Base-by-base conservation (phyloP, 306 rosid species). In the Myrica gale region DNA sequence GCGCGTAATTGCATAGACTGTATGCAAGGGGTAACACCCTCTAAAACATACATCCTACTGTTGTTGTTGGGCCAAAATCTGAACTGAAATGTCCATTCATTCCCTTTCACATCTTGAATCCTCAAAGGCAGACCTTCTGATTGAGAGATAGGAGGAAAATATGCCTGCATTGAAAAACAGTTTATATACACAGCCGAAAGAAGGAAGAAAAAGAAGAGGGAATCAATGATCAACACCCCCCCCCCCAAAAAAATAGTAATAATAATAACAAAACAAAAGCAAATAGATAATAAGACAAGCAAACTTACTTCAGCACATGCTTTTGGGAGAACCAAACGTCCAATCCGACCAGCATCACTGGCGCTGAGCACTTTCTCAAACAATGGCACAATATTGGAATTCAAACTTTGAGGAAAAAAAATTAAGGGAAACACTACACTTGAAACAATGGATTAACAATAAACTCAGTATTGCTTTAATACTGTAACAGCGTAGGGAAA, bases 21-120 rank as follows among this genome's bases (percentile, higher is more conserved):
- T 83, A 95, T 95, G 89, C 99, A 95, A 84, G 99, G 97, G n/a
- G 97, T 92, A 55, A 95, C 99, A 52, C 99, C 99, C 92, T 95
- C 99, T 84, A 95, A 87, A 63, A 95, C 99, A 75, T 95, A 95
- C 99, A 95, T 95, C 86, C 99, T 84, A 79, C 99, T 95, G 85
- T 95, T 95, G 84, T 95, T 95, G 82, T 95, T 95, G 48, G 99
- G 99, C 99, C 99, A 95, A 90, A 89, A 95, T 92, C 99, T 95
- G 89, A 95, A 95, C 85, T 95, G 99, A 84, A 95, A 92, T 5
- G 91, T 89, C 99, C 99, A 95, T 4, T 95, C 97, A 81, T 95
- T 95, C 73, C 96, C 97, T 78, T 90, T 95, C 87, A 88, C 97
- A 79, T 95, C 99, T 88, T 83, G 97, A 69, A 95, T 76, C 75